These are phyloP conservation scores for Rutidosis leptorrhynchoides DNA, from an alignment of 129 eudicot genomes.

Conservation along the genomic window DNA sequence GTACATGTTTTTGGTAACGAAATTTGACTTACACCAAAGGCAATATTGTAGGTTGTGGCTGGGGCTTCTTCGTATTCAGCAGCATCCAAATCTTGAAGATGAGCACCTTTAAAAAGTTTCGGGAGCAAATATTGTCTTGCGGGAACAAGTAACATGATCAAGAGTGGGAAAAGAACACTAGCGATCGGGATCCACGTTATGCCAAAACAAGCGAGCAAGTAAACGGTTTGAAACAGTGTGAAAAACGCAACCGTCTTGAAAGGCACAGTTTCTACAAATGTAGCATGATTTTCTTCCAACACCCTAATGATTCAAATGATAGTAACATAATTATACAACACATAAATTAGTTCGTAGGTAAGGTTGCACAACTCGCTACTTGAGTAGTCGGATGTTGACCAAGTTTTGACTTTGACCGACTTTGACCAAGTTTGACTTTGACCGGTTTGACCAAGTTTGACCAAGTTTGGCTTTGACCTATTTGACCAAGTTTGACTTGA, in stretches of 20 bases:
- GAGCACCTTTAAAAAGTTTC: conserved; percentile 81
- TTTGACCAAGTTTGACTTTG: too few species aligned
- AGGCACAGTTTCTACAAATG: conserved; percentile 90
- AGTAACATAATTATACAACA: conserved; percentile 1
- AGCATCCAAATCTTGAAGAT: conserved; percentile 95
- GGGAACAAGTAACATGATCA: conserved; percentile 95
- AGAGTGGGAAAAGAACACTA: conserved; percentile 83
- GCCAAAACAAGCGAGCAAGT: conserved; percentile 81
- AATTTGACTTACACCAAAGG: conserved; percentile 58
- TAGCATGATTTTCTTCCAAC: conserved; percentile 83
- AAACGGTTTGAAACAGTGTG: conserved; percentile 80
- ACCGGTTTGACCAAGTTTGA: too few species aligned
- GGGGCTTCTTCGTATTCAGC: conserved; percentile 97
- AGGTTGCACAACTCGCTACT: too few species aligned
- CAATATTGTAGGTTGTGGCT: conserved; percentile 58
- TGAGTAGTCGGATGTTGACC: too few species aligned
- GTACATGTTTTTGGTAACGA: not conserved
- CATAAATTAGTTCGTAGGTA: not conserved
- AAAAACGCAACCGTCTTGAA: conserved; percentile 67
- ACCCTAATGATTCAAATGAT: conserved; percentile 49
- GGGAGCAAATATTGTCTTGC: conserved; percentile 89
- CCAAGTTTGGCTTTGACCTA: too few species aligned
- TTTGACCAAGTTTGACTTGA: too few species aligned
- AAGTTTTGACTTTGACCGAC: too few species aligned
- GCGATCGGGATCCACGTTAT: conserved; percentile 97